A percentile compares a stretch with the other conserved stretches of the same genome.
These are phyloP conservation scores for Rhizopogon vinicolor DNA, from an alignment of 768 basidiomycete genomes.

Conservation along the genomic window DNA sequence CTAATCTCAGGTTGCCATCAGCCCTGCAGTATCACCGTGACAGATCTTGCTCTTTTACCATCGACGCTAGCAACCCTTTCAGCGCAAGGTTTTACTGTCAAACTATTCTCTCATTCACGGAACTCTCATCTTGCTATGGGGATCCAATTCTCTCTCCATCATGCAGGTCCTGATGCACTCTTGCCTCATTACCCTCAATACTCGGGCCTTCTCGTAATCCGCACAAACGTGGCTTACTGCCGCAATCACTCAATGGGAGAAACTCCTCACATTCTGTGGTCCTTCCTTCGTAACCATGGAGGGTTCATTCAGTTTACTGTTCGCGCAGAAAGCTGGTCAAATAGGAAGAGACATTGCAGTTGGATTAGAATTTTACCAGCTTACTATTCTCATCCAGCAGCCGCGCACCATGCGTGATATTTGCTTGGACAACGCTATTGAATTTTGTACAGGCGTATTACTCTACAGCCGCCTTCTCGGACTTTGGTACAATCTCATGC, in stretches of 20 bases:
- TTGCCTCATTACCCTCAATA: slow-evolving; percentile 81
- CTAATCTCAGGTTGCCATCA: slow-evolving; percentile 54
- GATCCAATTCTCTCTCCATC: slow-evolving; percentile 64
- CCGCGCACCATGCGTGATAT: slow-evolving; percentile 57
- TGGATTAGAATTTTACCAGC: too few relatives aligned
- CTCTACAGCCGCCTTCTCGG: slow-evolving; percentile 55
- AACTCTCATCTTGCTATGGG: slow-evolving; percentile 62
- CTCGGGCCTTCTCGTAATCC: slow-evolving; percentile 54
- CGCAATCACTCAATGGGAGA: slow-evolving; percentile 66
- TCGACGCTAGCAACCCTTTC: slow-evolving; percentile 83
- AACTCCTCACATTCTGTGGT: slow-evolving; percentile 46
- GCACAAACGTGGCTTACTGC: slow-evolving; percentile 52
- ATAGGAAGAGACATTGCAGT: too few relatives aligned
- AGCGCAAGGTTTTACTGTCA: slow-evolving; percentile 48
- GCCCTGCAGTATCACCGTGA: slow-evolving; percentile 30
- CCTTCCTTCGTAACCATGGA: slow-evolving; percentile 80
- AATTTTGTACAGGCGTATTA: slow-evolving; percentile 54
- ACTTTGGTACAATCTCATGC: slow-evolving; percentile 37
- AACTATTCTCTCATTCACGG: slow-evolving; percentile 79
- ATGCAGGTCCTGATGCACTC: slow-evolving; percentile 85
- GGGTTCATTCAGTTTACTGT: slow-evolving; percentile 26
- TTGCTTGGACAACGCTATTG: background rate
- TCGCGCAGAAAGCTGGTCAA: too few relatives aligned
- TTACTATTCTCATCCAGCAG: slow-evolving; percentile 36
- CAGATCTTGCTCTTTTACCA: slow-evolving; percentile 83